A percentile compares a stretch with the other conserved stretches of the same genome.
These are phyloP conservation scores for Verbena officinalis DNA, from an alignment of 257 asterid genomes.

Conservation along the genomic window DNA sequence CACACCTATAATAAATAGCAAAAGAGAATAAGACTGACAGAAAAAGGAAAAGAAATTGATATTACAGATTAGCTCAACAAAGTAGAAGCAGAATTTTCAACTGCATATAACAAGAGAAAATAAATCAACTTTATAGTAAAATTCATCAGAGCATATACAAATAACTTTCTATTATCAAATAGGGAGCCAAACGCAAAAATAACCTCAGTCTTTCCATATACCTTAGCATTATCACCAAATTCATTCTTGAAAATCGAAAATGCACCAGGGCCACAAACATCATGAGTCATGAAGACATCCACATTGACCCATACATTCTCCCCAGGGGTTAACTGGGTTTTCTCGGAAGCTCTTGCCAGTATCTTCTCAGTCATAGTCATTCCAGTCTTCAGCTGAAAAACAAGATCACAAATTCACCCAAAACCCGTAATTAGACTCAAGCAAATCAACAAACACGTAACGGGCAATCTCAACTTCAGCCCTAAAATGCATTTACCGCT, in stretches of 20 bases:
- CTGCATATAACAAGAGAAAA: neutral
- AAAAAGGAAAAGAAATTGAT: neutral
- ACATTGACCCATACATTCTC: conserved; percentile 91
- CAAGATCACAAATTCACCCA: neutral
- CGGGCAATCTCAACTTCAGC: neutral
- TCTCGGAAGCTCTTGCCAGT: conserved; percentile 81
- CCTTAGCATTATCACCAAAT: conserved; percentile 94
- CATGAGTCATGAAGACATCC: conserved; percentile 94
- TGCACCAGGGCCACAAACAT: conserved; percentile 86
- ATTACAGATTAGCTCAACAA: no score
- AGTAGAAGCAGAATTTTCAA: neutral
- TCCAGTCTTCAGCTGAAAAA: conserved; percentile 73
- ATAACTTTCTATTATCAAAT: neutral
- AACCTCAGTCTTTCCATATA: conserved; percentile 23
- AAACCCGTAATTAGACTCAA: neutral
- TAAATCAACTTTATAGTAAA: neutral
- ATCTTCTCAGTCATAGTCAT: conserved; percentile 97
- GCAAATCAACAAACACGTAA: neutral
- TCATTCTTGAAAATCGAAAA: conserved; percentile 85
- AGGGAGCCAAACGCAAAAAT: neutral
- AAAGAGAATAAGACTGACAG: neutral
- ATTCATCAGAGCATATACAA: neutral
- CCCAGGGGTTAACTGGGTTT: conserved; percentile 73
- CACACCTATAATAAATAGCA: conserved; percentile 51
- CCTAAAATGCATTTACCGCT: conserved; percentile 42